Evolutionary conservation across 331 rosid genomes (phyloP).

Genomic region (Dryas integrifolia): DNA sequence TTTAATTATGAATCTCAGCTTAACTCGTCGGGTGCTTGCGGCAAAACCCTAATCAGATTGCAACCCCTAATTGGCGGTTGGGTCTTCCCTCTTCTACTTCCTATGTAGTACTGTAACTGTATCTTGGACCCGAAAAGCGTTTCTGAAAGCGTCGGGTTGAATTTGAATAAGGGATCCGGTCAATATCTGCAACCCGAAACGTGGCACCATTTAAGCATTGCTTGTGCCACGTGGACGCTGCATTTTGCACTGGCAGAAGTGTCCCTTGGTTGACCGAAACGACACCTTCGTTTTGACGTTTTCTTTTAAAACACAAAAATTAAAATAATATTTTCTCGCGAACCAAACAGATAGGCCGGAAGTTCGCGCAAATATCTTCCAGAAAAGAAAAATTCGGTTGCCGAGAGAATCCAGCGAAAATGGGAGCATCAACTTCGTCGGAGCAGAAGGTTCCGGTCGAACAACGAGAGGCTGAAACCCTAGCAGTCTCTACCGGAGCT

Average conservation of each 20-base stretch:
- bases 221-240: neutral
- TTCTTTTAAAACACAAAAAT: too few species aligned
- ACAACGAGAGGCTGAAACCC: slow-evolving; percentile 57
- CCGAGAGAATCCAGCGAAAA: slow-evolving; percentile 29
- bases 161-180: neutral
- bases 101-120: neutral
- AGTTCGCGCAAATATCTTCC: neutral
- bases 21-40: neutral
- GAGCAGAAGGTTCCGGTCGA: slow-evolving; percentile 48
- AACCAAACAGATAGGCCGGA: neutral
- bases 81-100: neutral
- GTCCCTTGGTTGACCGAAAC: neutral
- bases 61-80: neutral
- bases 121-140: neutral
- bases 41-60: neutral
- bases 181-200: neutral
- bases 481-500: slow-evolving; percentile 72
- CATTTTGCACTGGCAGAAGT: too few species aligned
- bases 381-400: neutral
- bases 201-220: neutral
- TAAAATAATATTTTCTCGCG: neutral
- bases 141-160: neutral
- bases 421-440: slow-evolving; percentile 80
- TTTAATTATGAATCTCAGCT: neutral
- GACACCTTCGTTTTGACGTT: neutral